Base-by-base conservation (phyloP, 306 rosid species). In the Vigna radiata region DNA sequence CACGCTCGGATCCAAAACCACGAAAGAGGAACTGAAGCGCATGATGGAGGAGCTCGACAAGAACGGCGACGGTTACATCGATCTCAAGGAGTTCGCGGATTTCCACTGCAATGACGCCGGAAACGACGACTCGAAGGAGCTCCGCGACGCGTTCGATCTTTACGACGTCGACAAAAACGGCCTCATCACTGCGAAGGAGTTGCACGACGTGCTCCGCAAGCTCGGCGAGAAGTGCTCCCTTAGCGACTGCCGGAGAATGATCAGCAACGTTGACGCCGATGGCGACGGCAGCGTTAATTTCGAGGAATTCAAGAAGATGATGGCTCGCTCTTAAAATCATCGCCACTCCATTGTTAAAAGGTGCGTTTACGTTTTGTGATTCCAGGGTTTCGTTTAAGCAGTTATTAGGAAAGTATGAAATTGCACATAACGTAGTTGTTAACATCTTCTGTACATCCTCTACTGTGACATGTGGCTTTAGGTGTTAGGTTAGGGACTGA, bases 271-370 rank as follows among this genome's bases (percentile, higher is more conserved):
- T 5, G 99, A 95, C 13, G 86, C 80, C 3, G 99, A 95, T 62
- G 97, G 99, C 49, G 97, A 95, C 41, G 97, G 97, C 4, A 80
- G 68, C 81, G 97, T 92, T 36, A 92, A 92, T 62, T 95, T 95
- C 75, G 96, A 92, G 31, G 99, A 95, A 82, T 95, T 95, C 86
- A 95, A 95, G 85, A 95, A 87, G 88, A 95, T 95, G 99, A 95
- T 95, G 97, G 70, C 86, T 19, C 91, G 86, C 3, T 46, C 69
- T 21, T 84, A 79, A 12, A 25, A 21, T 33, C 31, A 10, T 18
- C 1, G 33, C 66, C 1, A 10, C 53, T 79, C 10, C 10, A 49
- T 44, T 62, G 18, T 8, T 64, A 16, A 52, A 52, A 55, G 62
- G 83, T 87, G 47, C 73, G 83, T 33, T 49, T 71, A 47, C 15